Percentiles rank a stretch among this genome's conserved stretches.
These are phyloP conservation scores for Eremothecium coryli DNA, from an alignment of 1,139 yeast genomes.

Conservation along the genomic window DNA sequence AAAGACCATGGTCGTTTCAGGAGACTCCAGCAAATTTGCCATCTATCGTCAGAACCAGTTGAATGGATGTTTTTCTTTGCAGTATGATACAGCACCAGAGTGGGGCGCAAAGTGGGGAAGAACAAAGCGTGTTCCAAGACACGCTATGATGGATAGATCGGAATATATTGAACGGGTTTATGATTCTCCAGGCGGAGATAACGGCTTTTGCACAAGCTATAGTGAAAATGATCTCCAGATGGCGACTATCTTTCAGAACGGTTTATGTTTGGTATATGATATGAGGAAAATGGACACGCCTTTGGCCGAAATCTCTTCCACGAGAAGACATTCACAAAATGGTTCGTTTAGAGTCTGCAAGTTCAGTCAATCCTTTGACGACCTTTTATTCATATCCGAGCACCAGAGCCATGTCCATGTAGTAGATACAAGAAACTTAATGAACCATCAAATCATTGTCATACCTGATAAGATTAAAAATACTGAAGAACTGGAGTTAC, in stretches of 20 bases:
- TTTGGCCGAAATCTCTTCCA: constrained; percentile 46
- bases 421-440: constrained; percentile 62
- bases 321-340: constrained; percentile 41
- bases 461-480: constrained; percentile 34
- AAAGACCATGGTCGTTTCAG: constrained; percentile 46
- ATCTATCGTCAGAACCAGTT: constrained; percentile 38
- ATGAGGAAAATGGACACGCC: constrained; percentile 50
- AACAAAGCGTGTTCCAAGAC: constrained; percentile 20
- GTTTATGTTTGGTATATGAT: constrained; percentile 69
- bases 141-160: constrained; percentile 25
- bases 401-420: constrained; percentile 82
- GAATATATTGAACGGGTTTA: constrained; percentile 32
- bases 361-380: constrained; percentile 65
- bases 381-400: constrained; percentile 66
- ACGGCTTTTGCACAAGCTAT: constrained; percentile 79
- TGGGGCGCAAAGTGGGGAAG: constrained; percentile 20
- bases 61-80: constrained; percentile 21
- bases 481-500: constrained; percentile 6
- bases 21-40: constrained; percentile 48
- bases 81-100: constrained; percentile 23
- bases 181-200: constrained; percentile 50
- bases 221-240: constrained; percentile 63
- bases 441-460: constrained; percentile 67
- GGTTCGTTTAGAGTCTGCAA: constrained; percentile 48
- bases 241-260: constrained; percentile 80